phyloP scores from a whole-genome alignment of 1,284 basidiomycete species.

The Austropuccinia psidii region DNA sequence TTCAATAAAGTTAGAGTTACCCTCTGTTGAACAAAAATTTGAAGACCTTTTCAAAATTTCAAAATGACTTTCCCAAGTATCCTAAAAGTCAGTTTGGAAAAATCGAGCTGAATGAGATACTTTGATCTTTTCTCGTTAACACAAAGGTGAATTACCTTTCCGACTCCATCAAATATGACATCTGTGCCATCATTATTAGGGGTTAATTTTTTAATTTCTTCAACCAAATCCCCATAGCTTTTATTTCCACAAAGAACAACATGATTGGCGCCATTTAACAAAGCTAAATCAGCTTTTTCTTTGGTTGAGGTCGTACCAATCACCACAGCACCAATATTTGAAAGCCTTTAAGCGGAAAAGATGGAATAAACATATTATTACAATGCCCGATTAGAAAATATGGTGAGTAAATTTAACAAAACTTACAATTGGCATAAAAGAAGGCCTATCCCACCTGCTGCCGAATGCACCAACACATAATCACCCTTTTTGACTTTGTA shows the following conservation, averaged over 20 bases:
- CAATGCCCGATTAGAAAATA: conserved; percentile 56
- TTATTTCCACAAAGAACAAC: conserved; percentile 71
- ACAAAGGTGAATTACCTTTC: conserved; percentile 60
- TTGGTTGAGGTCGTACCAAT: conserved; percentile 86
- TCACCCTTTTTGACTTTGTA: conserved; percentile 64
- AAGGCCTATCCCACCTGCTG: conserved; percentile 66
- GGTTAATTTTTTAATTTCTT: conserved; percentile 60
- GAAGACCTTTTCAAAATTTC: conserved; percentile 70
- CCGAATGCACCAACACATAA: conserved; percentile 63
- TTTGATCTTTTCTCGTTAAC: not conserved
- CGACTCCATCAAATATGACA: conserved; percentile 86
- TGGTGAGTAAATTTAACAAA: conserved; percentile 54
- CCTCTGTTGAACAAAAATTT: conserved; percentile 49
- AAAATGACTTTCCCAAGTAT: conserved; percentile 66
- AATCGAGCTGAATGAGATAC: not conserved
- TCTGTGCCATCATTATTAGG: conserved; percentile 68
- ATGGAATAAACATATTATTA: too few relatives aligned
- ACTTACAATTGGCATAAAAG: conserved; percentile 51
- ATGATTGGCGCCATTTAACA: conserved; percentile 70
- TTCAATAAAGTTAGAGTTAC: too few relatives aligned
- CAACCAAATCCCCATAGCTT: conserved; percentile 56
- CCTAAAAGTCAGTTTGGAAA: not conserved
- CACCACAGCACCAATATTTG: conserved; percentile 63
- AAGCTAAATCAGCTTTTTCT: conserved; percentile 78
- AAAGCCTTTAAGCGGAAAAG: conserved; percentile 52